These are phyloP conservation scores for Botrytis elliptica DNA, from an alignment of 2,329 filamentous ascomycete genomes.

Conservation along the genomic window DNA sequence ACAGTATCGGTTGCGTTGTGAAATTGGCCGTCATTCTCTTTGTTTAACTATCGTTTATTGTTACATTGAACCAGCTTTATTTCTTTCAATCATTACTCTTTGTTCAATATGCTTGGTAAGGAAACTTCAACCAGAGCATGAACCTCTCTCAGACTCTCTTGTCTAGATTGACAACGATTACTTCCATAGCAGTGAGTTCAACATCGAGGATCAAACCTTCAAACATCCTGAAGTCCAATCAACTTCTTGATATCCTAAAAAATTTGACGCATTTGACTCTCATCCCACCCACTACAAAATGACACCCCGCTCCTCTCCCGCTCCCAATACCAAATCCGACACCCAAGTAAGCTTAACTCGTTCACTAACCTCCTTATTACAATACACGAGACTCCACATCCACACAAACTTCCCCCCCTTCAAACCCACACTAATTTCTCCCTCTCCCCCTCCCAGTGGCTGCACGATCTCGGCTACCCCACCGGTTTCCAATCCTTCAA, in stretches of 20 bases:
- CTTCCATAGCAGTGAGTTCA: neutral
- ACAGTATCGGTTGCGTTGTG: neutral
- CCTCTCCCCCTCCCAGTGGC: neutral
- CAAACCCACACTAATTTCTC: neutral
- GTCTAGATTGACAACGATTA: neutral
- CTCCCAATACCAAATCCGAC: neutral
- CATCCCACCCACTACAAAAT: neutral
- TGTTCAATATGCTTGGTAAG: neutral
- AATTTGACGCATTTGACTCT: neutral
- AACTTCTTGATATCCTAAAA: too few species aligned
- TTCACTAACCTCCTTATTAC: neutral
- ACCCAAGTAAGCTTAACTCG: neutral
- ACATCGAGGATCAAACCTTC: neutral
- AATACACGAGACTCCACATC: neutral
- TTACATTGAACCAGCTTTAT: neutral
- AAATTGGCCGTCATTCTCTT: neutral
- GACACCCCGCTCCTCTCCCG: neutral
- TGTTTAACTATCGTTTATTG: neutral
- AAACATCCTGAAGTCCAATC: neutral
- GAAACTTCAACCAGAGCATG: neutral
- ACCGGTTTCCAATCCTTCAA: neutral
- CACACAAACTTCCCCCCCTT: neutral
- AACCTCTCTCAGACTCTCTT: neutral
- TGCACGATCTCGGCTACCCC: neutral
- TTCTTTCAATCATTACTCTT: neutral